These are phyloP conservation scores for Scalesia atractyloides DNA, from an alignment of 129 eudicot genomes.

Conservation along the genomic window DNA sequence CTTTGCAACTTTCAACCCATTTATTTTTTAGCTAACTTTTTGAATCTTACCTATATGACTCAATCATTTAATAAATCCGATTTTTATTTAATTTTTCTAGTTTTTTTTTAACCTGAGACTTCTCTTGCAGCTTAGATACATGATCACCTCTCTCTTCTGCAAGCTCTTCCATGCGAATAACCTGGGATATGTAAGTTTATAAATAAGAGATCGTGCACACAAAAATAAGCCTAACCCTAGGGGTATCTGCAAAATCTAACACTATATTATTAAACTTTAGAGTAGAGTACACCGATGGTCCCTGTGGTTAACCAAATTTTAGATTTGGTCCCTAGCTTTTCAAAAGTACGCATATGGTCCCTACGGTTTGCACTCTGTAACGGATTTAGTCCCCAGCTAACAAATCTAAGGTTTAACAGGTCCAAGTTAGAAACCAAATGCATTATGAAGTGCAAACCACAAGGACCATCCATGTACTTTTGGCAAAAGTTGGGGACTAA, in stretches of 20 bases:
- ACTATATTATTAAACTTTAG: background rate
- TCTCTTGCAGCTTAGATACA: conserved; percentile 55
- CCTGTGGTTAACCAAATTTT: no score
- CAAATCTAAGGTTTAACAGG: no score
- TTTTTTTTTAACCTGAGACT: conserved; percentile 49
- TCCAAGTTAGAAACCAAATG: no score
- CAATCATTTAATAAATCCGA: background rate
- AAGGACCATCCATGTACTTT: no score
- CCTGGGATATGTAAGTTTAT: conserved; percentile 36
- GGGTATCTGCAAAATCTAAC: background rate
- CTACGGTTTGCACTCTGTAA: no score
- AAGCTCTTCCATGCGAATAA: conserved; percentile 59
- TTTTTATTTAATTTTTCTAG: background rate
- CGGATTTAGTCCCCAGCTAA: no score
- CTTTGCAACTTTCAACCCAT: background rate
- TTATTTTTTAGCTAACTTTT: background rate
- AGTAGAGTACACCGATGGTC: no score
- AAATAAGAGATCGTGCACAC: background rate
- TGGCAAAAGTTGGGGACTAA: no score
- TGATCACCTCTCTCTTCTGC: conserved; percentile 59
- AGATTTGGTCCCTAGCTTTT: no score
- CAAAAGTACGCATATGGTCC: no score
- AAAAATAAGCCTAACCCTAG: background rate
- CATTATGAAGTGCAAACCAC: no score
- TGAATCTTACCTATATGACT: background rate